Evolutionary conservation across 2,329 filamentous ascomycete species (phyloP).

Genomic region (Grosmannia clavigera): DNA sequence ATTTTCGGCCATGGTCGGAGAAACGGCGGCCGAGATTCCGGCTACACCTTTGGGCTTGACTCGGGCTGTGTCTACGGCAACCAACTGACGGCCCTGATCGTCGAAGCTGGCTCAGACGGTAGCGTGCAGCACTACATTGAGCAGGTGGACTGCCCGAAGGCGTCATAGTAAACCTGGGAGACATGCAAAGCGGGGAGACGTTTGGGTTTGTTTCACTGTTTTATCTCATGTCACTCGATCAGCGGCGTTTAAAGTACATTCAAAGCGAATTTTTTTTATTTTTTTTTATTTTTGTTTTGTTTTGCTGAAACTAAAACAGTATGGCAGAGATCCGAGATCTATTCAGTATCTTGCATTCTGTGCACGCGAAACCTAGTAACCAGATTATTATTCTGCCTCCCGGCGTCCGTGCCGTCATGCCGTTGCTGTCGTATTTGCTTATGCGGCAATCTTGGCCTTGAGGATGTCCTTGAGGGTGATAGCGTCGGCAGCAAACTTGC

Average conservation of each 20-base stretch:
- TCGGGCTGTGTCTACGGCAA: conserved; percentile 69
- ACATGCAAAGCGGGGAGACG: background rate
- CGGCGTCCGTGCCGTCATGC: background rate
- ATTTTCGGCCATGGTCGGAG: background rate
- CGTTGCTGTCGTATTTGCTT: background rate
- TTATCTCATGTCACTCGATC: no score
- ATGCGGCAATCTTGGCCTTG: conserved; percentile 59
- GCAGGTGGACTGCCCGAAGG: conserved; percentile 28
- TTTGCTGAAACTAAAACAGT: background rate
- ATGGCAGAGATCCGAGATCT: background rate
- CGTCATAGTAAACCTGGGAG: background rate
- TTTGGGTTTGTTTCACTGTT: no score
- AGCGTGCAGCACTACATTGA: conserved; percentile 23
- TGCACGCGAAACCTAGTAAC: no score
- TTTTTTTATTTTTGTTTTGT: background rate
- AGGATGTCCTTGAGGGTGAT: conserved; percentile 87
- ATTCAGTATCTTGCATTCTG: background rate
- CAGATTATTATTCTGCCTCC: no score
- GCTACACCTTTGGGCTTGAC: conserved; percentile 75
- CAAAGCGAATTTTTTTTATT: no score
- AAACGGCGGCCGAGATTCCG: conserved; percentile 20
- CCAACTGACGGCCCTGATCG: conserved; percentile 62
- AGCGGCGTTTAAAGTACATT: no score
- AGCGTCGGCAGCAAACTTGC: conserved; percentile 96
- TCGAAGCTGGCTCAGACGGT: conserved; percentile 37